Conservation (phyloP, 345 rosid species). For the Hibiscus tridactylites region DNA sequence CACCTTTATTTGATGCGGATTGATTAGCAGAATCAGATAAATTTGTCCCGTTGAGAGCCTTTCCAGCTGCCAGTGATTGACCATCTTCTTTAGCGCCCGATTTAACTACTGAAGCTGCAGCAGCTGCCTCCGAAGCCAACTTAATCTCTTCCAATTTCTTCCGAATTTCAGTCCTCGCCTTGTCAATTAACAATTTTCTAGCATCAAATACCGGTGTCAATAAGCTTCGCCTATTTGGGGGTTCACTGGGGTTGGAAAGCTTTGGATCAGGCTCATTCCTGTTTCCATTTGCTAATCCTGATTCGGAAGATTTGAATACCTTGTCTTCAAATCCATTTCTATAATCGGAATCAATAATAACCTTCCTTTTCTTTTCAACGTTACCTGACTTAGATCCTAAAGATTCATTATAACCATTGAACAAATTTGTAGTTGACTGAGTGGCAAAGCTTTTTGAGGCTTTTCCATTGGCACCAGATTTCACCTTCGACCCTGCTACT, state of each 20-base stretch:
- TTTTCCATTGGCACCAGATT: conserved; percentile 42
- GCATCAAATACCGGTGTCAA: conserved; percentile 67
- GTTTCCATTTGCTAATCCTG: conserved; percentile 27
- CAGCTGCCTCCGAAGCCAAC: conserved; percentile 40
- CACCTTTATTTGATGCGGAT: conserved; percentile 29
- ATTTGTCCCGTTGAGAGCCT: conserved; percentile 17
- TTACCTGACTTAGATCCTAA: conserved; percentile 34
- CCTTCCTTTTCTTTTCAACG: conserved; percentile 77
- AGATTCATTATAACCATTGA: conserved; percentile 25
- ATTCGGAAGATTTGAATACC: conserved; percentile 35
- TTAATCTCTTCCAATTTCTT: conserved; percentile 56
- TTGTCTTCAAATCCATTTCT: conserved; percentile 53
- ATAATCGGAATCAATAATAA: conserved; percentile 33
- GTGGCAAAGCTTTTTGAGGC: conserved; percentile 29
- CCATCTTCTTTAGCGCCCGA: conserved; percentile 13
- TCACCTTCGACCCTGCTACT: conserved; percentile 34
- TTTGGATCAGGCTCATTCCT: conserved; percentile 36
- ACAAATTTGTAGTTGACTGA: conserved; percentile 22
- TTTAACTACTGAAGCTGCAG: conserved; percentile 23
- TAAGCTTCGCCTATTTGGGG: conserved; percentile 40
- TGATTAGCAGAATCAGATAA: conserved; percentile 21
- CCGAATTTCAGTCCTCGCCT: conserved; percentile 59
- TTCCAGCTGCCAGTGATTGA: conserved; percentile 27
- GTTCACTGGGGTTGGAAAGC: conserved; percentile 35
- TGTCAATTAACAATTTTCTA: conserved; percentile 69